These are phyloP conservation scores for Lentinula raphanica DNA, from an alignment of 768 basidiomycete genomes.

Conservation along the genomic window DNA sequence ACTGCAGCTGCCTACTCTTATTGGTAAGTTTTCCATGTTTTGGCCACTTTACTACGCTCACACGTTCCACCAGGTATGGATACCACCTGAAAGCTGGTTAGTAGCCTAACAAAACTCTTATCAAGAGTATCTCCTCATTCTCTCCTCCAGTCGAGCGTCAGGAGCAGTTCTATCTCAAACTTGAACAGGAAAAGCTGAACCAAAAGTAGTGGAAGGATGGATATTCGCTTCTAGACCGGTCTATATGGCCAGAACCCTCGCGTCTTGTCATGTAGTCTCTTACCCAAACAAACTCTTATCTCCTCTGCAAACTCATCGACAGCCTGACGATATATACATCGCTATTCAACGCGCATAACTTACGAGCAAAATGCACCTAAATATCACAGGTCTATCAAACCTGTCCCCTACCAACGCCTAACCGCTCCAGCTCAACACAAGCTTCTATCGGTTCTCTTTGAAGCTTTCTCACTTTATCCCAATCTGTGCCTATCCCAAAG, in stretches of 20 bases:
- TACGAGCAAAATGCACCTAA: not conserved
- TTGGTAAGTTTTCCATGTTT: slow-evolving; percentile 57
- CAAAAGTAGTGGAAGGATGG: slow-evolving; percentile 9
- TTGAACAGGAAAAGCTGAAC: slow-evolving; percentile 58
- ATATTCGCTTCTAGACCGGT: slow-evolving; percentile 1
- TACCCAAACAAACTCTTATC: not conserved
- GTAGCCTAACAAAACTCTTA: slow-evolving; percentile 24
- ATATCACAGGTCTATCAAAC: not conserved
- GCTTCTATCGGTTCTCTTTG: slow-evolving; percentile 63
- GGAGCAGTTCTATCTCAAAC: slow-evolving; percentile 82
- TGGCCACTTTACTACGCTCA: slow-evolving; percentile 21
- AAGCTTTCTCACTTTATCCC: slow-evolving; percentile 79
- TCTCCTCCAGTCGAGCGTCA: slow-evolving; percentile 61
- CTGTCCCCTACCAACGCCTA: slow-evolving; percentile 18
- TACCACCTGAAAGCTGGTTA: slow-evolving; percentile 70
- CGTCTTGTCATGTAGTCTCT: not conserved
- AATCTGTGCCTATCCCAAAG: slow-evolving; percentile 90
- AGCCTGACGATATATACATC: not conserved
- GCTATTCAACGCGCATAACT: not conserved
- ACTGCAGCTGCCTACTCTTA: slow-evolving; percentile 68
- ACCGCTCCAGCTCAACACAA: slow-evolving; percentile 70
- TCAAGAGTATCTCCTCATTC: not conserved
- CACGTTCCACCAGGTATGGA: slow-evolving; percentile 60
- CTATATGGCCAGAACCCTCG: slow-evolving; percentile 2
- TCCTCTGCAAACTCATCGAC: not conserved